Percentiles rank a stretch among this genome's conserved stretches.
phyloP scores from a whole-genome alignment of 2,329 filamentous ascomycete genomes.

The Metarhizium album region DNA sequence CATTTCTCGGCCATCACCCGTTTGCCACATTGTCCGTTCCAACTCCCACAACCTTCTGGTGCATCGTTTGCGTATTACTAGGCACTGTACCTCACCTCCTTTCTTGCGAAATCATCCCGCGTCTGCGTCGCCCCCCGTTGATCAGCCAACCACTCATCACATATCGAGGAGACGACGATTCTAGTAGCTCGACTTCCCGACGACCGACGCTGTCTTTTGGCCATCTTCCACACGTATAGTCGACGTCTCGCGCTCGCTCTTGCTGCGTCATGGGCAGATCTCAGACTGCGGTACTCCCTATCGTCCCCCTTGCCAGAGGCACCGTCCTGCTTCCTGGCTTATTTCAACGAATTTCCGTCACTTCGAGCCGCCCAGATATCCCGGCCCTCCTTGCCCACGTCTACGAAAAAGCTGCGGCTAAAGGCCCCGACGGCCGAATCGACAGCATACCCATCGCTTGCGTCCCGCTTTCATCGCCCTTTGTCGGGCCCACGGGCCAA shows the following conservation, averaged over 20 bases:
- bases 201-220: not conserved
- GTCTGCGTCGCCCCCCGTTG: not conserved
- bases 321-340: constrained; percentile 78
- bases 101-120: not conserved
- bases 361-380: constrained; percentile 71
- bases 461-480: constrained; percentile 70
- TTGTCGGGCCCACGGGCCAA: constrained; percentile 64
- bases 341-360: constrained; percentile 73
- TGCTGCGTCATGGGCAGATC: constrained; percentile 26
- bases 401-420: constrained; percentile 64
- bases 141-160: not conserved
- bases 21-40: not conserved
- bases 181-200: not conserved
- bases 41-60: not conserved
- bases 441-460: constrained; percentile 72
- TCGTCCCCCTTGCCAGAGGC: constrained; percentile 74
- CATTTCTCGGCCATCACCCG: not conserved
- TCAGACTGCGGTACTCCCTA: constrained; percentile 46
- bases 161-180: constrained; percentile 3
- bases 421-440: constrained; percentile 52
- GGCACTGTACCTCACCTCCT: not conserved
- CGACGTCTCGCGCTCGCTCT: not conserved
- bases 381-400: constrained; percentile 77
- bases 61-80: not conserved
- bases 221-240: not conserved